Base-by-base conservation (phyloP, 1,139 yeast genomes). In the Saccharomyces pastorianus region DNA sequence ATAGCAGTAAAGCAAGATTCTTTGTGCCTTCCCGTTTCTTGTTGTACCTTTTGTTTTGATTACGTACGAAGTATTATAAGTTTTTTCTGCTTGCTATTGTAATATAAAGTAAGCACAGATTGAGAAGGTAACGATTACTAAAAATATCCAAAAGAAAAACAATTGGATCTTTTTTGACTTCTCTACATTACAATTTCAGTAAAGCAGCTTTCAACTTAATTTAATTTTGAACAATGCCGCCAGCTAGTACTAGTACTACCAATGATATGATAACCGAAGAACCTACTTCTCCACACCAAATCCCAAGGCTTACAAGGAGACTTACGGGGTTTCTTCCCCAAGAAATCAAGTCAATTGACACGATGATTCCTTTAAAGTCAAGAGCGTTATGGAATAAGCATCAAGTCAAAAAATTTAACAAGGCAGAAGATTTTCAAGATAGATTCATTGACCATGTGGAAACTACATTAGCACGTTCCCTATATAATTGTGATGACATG, bases 241-340 rank as follows among this genome's bases (percentile, higher is more conserved):
- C 51, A n/a, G 53, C 59, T 13, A 49, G 55, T 23, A 53, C 63
- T 4, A 58, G 61, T 28, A 56, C 62, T 25, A 59, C 64, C 11
- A 65, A 65, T 56, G 70, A 66, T 54, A 58, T 65, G 61, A 66
- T 64, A 26, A 57, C 63, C 6, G 70, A 61, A 51, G 68, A 66
- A 55, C 67, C 66, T 9, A 58, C 61, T 31, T 57, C 66, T 11
- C 66, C 67, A 38, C 62, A 56, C 23, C 64, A 60, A 42, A 58
- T 62, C 34, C 70, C 68, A 11, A 63, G 69, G 44, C 74, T 76
- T 55, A 83, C 82, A 65, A 79, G 96, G 66, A 83, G 96, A 54
- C 79, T 88, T 66, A 88, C 96, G 1, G 97, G 97, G 47, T 87
- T 89, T 72, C 84, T 96, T 13, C 96, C 96, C 20, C 86, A 88